Conservation (phyloP, 257 asterid genomes). For the Jaltomata sinuosa region DNA sequence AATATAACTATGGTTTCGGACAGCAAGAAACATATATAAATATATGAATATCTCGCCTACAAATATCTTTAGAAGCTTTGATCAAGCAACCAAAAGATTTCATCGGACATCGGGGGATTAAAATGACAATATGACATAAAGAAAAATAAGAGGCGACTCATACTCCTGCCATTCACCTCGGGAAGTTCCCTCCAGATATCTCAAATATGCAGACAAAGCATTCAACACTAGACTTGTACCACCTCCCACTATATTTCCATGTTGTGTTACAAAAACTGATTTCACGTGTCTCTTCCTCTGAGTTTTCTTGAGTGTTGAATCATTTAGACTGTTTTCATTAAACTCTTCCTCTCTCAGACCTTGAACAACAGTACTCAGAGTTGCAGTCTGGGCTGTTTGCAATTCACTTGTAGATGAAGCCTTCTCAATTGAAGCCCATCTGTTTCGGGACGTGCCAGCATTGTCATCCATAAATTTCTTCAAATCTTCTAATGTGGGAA, state of each 20-base stretch:
- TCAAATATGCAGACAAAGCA: constrained; percentile 83
- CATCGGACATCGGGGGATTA: background rate
- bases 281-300: constrained; percentile 44
- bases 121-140: background rate
- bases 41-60: background rate
- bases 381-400: constrained; percentile 26
- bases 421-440: constrained; percentile 33
- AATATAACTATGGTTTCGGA: background rate
- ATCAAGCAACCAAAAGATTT: background rate
- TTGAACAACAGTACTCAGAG: background rate
- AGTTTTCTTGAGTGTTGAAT: constrained; percentile 11
- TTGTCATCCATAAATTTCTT: constrained; percentile 29
- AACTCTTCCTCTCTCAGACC: constrained; percentile 13
- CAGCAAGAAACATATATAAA: background rate
- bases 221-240: constrained; percentile 60
- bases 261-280: constrained; percentile 63
- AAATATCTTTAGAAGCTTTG: background rate
- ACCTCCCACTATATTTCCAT: constrained; percentile 68
- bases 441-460: constrained; percentile 17
- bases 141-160: constrained; percentile 16
- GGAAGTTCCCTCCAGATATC: constrained; percentile 86
- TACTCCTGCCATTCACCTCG: constrained; percentile 86
- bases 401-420: constrained; percentile 31
- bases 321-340: constrained; percentile 15
- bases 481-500: constrained; percentile 56